Evolutionary conservation across 768 basidiomycete genomes (phyloP).

Genomic region (Tulasnella sp.): DNA sequence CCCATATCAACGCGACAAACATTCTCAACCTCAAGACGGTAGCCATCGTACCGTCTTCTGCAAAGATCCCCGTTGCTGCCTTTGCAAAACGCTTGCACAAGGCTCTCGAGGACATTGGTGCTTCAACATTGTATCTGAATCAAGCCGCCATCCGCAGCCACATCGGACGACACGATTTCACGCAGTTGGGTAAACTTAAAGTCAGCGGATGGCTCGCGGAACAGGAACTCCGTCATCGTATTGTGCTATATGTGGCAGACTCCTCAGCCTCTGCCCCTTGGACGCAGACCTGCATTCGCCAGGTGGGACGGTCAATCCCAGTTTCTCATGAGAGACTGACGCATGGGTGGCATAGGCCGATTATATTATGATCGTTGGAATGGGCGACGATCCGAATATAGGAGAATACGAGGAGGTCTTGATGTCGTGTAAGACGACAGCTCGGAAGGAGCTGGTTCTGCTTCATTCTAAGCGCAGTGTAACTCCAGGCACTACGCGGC

Average conservation of each 20-base stretch:
- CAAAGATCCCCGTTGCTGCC: conserved; percentile 76
- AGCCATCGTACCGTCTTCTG: conserved; percentile 75
- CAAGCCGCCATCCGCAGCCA: conserved; percentile 87
- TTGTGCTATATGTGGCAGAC: conserved; percentile 91
- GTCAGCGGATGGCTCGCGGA: conserved; percentile 90
- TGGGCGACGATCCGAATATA: conserved; percentile 76
- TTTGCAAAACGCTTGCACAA: conserved; percentile 82
- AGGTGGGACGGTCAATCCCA: conserved; percentile 37
- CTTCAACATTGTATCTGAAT: conserved; percentile 82
- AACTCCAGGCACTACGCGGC: conserved; percentile 78
- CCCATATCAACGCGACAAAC: conserved; percentile 35
- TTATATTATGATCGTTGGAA: conserved; percentile 84
- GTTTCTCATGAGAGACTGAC: background rate
- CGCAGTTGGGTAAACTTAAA: conserved; percentile 93
- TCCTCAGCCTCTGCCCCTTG: conserved; percentile 92
- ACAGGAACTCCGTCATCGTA: conserved; percentile 84
- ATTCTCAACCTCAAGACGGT: conserved; percentile 90
- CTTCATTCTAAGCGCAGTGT: conserved; percentile 88
- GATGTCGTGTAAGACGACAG: conserved; percentile 92
- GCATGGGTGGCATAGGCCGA: conserved; percentile 46
- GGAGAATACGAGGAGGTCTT: conserved; percentile 93
- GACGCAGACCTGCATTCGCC: conserved; percentile 96
- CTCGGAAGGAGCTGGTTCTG: conserved; percentile 91
- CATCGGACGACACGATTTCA: conserved; percentile 90
- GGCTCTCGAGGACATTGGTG: conserved; percentile 87